Evolutionary conservation across 495 filamentous ascomycete genomes (phyloP), one percentile per base, ranked within the genome.

Genomic region (Penicillium diatomitis): DNA sequence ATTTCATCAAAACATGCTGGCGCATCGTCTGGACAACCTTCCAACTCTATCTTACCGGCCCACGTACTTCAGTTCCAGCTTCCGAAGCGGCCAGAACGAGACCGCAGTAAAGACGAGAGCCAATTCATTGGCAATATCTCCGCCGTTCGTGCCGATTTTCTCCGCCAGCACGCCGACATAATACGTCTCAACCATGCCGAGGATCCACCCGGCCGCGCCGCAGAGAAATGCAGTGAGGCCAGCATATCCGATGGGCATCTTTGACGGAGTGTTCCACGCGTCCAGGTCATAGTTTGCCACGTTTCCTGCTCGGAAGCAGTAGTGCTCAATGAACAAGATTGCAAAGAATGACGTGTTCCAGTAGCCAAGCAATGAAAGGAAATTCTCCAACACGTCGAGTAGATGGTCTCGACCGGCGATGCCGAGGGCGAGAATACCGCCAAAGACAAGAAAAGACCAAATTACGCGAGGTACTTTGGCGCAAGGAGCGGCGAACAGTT

Each of bases 261-360:
- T 48, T 4, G 59, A 53, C 0, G 65, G 64, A 33, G 53, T 52
- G 33, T 70, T 56, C 66, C 65, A 68, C 5, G 47, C 66, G 38
- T 67, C 63, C 8, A 70, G 55, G 45, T 71, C 65, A 32, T 71
- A 72, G 47, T 66, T 69, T 20, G 65, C 60, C 11, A 75, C 59
- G 37, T 62, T 70, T 40, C 66, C 65, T 71, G 68, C 68, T 10
- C 81, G 73, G 67, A 84, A 84, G 38, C 74, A 45, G 50, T 77
- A 78, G 58, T 86, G 79, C 50, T 86, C 82, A 8, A 64, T 61
- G 50, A 81, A 71, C 3, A 85, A 50, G 50, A 84, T 79, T 47
- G 76, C 66, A 33, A 77, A 75, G 58, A 77, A 81, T 2, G 69
- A 70, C 8, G 78, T 77, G 44, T 70, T 73, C 74, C 78, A 81